phyloP scores from a whole-genome alignment of 371 early-diverging fungal species.

The Saksenaea vasiformis region DNA sequence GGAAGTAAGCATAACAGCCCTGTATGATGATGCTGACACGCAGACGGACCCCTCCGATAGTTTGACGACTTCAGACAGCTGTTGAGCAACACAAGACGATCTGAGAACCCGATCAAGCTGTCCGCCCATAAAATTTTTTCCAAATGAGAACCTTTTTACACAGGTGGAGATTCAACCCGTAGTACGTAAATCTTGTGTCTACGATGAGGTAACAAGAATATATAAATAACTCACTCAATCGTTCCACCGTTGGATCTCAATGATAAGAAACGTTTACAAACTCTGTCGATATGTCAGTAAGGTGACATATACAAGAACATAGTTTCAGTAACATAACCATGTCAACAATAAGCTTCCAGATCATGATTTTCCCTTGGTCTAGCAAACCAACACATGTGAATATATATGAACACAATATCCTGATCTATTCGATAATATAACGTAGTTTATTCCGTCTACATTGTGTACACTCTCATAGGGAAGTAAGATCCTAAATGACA shows the following conservation, averaged over 20 bases:
- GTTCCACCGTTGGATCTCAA: background rate
- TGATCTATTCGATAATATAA: background rate
- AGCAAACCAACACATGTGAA: background rate
- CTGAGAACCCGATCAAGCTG: background rate
- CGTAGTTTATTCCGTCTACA: slow-evolving; percentile 15
- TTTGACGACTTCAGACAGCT: background rate
- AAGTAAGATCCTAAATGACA: slow-evolving; percentile 34
- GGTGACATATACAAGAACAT: background rate
- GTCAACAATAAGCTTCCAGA: background rate
- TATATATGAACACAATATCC: background rate
- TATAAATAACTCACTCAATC: no score
- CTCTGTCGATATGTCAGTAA: background rate
- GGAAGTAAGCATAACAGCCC: no score
- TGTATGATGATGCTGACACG: background rate
- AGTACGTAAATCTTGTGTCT: background rate
- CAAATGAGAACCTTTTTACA: background rate
- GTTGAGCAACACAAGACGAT: background rate
- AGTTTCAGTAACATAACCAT: background rate
- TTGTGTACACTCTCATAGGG: slow-evolving; percentile 36
- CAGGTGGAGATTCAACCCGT: background rate
- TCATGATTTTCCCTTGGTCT: background rate
- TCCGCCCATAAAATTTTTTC: background rate
- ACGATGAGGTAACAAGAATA: background rate
- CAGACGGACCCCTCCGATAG: background rate
- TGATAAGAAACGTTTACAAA: background rate